Evolutionary conservation across 352 stramenopile species (phyloP).

Genomic region (Phytophthora nicotianae): DNA sequence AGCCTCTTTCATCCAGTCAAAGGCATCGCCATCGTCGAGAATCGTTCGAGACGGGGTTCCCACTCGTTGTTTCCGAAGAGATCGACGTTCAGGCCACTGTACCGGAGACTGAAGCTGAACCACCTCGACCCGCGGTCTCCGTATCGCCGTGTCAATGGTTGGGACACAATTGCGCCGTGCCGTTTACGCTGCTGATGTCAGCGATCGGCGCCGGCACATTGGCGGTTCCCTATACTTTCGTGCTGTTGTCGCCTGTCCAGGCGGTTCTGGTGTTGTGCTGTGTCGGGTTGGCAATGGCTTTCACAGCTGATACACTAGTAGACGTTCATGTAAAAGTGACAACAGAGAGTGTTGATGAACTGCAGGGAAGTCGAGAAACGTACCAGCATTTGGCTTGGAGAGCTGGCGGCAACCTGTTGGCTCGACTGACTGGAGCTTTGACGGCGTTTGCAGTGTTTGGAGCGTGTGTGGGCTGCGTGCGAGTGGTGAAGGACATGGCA

Average conservation of each 20-base stretch:
- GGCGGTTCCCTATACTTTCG: slow-evolving; percentile 71
- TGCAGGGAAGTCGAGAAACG: slow-evolving; percentile 54
- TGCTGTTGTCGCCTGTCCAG: slow-evolving; percentile 49
- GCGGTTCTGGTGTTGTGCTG: slow-evolving; percentile 50
- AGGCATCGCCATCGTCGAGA: slow-evolving; percentile 21
- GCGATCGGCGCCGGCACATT: slow-evolving; percentile 61
- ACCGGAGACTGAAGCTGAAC: not conserved
- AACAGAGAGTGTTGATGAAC: slow-evolving; percentile 16
- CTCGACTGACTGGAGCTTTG: slow-evolving; percentile 57
- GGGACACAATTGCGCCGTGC: slow-evolving; percentile 35
- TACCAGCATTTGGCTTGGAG: slow-evolving; percentile 70
- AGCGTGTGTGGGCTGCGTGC: slow-evolving; percentile 72
- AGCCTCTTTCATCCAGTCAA: slow-evolving; percentile 18
- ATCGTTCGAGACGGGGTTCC: slow-evolving; percentile 46
- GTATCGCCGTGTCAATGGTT: slow-evolving; percentile 31
- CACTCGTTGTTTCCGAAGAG: slow-evolving; percentile 32
- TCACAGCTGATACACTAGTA: slow-evolving; percentile 71
- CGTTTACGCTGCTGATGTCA: slow-evolving; percentile 65
- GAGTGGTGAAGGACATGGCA: slow-evolving; percentile 77
- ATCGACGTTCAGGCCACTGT: slow-evolving; percentile 21
- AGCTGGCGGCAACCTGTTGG: slow-evolving; percentile 55
- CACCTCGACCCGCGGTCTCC: not conserved
- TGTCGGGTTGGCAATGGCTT: slow-evolving; percentile 70
- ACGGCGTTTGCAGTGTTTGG: slow-evolving; percentile 80
- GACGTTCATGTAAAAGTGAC: slow-evolving; percentile 62